Base-by-base conservation (phyloP, 768 basidiomycete species). In the Candolleomyces eurysporus region DNA sequence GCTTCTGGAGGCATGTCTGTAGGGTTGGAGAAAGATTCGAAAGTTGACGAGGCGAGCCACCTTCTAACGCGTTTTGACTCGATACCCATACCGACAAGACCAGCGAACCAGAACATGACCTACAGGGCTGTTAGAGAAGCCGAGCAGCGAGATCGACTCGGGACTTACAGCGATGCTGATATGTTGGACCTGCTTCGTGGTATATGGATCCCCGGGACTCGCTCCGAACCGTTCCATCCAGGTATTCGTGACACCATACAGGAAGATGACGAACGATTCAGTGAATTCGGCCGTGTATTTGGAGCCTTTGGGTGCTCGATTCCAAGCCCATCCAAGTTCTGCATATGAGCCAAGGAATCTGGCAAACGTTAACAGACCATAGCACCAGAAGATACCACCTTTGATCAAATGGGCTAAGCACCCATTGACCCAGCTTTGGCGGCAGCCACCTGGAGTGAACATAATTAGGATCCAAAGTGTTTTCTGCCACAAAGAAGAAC, bases 161-260 rank as follows among this genome's bases (percentile, higher is more conserved):
- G 48, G 11, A 66, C 83, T 65, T 70, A 89, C 92, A 67, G 96
- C 96, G 64, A 98, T 97, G 59, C 89, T 84, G 58, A 96, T 96
- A 67, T 98, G 96, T 68, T 98, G 94, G 16, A 97, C 84, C 70
- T 97, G 85, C 73, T 94, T 96, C 26, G 94, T 90, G 1, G 91
- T 91, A 75, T 83, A 96, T 14, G 95, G 91, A 69, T 89, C 88
- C 14, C 91, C 92, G 0, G 90, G 75, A 16, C 82, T 75, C 0
- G 88, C 91, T 3, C 95, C 96, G 65, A 96, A 92, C 46, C 96
- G 84, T 75, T 98, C 96, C 92, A 98, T 94, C 93, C 94, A 98
- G 16, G 91, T 94, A 71, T 98, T 96, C 48, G 93, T 90, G 39
- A 84, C 79, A 8, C 96, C 96, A 70, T 98, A 98, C 0, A 87